Conservation (phyloP, 1,284 basidiomycete species). For the Ceratobasidium sp. region DNA sequence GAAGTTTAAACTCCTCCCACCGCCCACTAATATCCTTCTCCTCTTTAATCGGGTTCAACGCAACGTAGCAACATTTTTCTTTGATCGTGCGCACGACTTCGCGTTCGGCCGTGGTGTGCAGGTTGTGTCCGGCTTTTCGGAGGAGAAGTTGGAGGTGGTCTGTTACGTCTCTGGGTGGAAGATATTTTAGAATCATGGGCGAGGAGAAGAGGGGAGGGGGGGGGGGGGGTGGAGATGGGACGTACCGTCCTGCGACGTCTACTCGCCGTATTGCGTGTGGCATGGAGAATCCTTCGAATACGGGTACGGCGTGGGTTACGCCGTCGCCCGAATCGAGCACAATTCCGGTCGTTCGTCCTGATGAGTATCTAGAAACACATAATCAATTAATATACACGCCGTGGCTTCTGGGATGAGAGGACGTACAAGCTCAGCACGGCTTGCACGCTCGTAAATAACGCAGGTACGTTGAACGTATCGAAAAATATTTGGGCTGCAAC, state of each 20-base stretch:
- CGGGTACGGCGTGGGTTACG: constrained; percentile 98
- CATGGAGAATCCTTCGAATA: constrained; percentile 99
- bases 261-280: constrained; percentile 97
- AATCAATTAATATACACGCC: not conserved
- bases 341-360: constrained; percentile 98
- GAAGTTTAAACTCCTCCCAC: constrained; percentile 92
- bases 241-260: constrained; percentile 93
- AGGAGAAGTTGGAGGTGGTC: constrained; percentile 95
- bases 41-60: constrained; percentile 91
- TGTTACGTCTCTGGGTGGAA: constrained; percentile 84
- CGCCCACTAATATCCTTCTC: constrained; percentile 88
- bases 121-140: constrained; percentile 93
- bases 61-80: constrained; percentile 97
- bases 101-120: constrained; percentile 97
- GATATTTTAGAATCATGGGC: not conserved
- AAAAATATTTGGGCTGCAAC: constrained; percentile 99
- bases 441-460: constrained; percentile 96
- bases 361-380: constrained; percentile 83
- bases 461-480: constrained; percentile 99
- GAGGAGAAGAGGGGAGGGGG: too few relatives aligned
- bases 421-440: constrained; percentile 94
- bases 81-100: constrained; percentile 98
- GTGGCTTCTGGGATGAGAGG: constrained; percentile 12
- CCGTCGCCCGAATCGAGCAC: constrained; percentile 99
- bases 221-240: too few relatives aligned